Evolutionary conservation across 352 stramenopile species (phyloP).

Genomic region (Globisporangium camurandrum): DNA sequence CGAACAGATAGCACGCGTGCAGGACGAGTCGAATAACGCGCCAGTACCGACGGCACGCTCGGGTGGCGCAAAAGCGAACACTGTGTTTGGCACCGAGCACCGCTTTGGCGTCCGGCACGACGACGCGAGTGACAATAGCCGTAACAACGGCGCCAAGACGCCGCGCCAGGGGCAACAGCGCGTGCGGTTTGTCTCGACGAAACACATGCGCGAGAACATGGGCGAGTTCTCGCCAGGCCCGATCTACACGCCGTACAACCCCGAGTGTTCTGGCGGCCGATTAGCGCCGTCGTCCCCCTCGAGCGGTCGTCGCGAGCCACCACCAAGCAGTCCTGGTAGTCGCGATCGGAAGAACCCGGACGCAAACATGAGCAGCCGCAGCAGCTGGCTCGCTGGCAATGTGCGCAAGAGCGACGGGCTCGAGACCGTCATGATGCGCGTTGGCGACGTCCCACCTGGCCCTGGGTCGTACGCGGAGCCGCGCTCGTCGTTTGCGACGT

Average conservation of each 20-base stretch:
- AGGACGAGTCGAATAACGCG: constrained; percentile 19
- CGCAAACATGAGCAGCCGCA: constrained; percentile 69
- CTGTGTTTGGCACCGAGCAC: constrained; percentile 67
- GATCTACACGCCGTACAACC: constrained; percentile 73
- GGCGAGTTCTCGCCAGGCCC: constrained; percentile 78
- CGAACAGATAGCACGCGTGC: constrained; percentile 8
- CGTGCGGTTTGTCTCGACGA: constrained; percentile 68
- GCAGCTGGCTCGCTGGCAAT: constrained; percentile 73
- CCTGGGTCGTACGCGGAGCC: constrained; percentile 65
- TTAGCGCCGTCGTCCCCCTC: constrained; percentile 52
- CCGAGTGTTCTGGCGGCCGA: constrained; percentile 52
- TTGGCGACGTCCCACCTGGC: constrained; percentile 53
- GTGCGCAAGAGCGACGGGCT: constrained; percentile 64
- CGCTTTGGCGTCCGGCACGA: constrained; percentile 55
- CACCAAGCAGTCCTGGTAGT: constrained; percentile 34
- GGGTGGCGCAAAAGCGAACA: constrained; percentile 22
- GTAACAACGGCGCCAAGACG: constrained; percentile 17
- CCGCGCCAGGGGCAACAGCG: constrained; percentile 32
- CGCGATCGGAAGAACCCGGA: constrained; percentile 52
- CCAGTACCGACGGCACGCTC: too few species aligned
- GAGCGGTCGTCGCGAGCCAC: constrained; percentile 20
- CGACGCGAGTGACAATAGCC: not conserved
- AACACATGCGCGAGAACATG: constrained; percentile 80
- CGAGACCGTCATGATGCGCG: constrained; percentile 71
- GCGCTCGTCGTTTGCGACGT: constrained; percentile 58